These are phyloP conservation scores for Saccharomyces jurei DNA, from an alignment of 805 yeast genomes.

Conservation along the genomic window DNA sequence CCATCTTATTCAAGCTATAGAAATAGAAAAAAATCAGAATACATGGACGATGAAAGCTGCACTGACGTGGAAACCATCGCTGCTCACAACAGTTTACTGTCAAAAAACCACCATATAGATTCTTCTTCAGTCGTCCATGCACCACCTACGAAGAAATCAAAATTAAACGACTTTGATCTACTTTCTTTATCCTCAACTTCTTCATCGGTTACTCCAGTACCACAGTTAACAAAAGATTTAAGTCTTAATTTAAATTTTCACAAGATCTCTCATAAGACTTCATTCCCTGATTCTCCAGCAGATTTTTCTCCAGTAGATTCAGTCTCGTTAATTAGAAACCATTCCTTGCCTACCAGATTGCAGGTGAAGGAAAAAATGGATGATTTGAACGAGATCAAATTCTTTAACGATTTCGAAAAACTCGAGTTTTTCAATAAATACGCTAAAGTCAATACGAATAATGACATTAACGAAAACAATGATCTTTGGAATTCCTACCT, in stretches of 20 bases:
- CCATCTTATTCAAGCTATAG: background rate
- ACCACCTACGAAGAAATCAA: background rate
- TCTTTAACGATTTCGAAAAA: conserved; percentile 18
- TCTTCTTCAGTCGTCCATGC: background rate
- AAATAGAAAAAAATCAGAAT: background rate
- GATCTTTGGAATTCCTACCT: background rate
- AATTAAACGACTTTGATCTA: background rate
- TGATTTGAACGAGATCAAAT: conserved; percentile 10
- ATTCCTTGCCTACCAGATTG: background rate
- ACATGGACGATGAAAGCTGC: background rate
- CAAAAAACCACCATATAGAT: background rate
- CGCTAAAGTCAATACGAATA: background rate
- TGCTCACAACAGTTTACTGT: background rate
- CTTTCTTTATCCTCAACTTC: background rate
- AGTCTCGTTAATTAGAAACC: background rate
- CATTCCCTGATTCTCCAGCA: background rate
- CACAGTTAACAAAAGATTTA: background rate
- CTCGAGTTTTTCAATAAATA: conserved; percentile 17
- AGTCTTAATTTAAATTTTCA: background rate
- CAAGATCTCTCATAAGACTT: background rate
- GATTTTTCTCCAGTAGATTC: background rate
- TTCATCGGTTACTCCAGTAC: background rate
- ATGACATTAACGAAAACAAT: background rate
- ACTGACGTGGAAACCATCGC: background rate
- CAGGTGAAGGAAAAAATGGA: conserved; percentile 1